Percentiles rank a stretch among this genome's conserved stretches.
Conservation (phyloP, 202 grass and related monocot genomes). For the Carex sylvatica region DNA sequence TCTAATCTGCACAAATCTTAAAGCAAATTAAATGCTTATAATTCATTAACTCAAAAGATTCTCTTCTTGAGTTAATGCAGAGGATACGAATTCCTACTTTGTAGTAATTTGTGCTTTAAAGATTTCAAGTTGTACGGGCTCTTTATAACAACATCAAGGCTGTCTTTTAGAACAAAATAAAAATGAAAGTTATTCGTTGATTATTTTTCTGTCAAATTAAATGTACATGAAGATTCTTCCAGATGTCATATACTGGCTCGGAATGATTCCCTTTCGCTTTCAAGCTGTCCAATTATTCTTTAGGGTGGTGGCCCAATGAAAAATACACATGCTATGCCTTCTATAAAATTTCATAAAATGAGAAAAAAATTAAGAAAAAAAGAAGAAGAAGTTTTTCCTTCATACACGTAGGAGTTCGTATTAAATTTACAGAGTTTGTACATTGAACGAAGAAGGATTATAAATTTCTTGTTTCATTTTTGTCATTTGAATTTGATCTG, state of each 20-base stretch:
- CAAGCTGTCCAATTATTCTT: constrained; percentile 14
- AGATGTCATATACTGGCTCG: constrained; percentile 6
- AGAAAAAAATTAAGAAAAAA: neutral
- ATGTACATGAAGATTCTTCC: constrained; percentile 19
- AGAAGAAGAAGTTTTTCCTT: neutral
- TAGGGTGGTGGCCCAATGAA: neutral
- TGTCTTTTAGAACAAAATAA: neutral
- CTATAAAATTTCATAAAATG: neutral
- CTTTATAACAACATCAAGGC: neutral
- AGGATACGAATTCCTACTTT: too few relatives aligned
- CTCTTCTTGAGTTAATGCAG: too few relatives aligned
- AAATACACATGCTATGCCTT: neutral
- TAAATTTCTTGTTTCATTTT: too few relatives aligned
- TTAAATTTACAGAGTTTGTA: too few relatives aligned
- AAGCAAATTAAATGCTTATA: too few relatives aligned
- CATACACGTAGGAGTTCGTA: too few relatives aligned
- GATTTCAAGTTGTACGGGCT: neutral
- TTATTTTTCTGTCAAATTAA: neutral
- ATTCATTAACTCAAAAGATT: too few relatives aligned
- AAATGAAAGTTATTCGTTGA: neutral
- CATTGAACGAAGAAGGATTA: too few relatives aligned
- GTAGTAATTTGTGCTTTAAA: neutral
- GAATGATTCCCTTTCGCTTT: constrained; percentile 16
- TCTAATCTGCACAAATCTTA: too few relatives aligned
- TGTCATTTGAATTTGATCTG: too few relatives aligned